Evolutionary conservation across 148 eudicot genomes (phyloP).

Genomic region (Fagopyrum tataricum): DNA sequence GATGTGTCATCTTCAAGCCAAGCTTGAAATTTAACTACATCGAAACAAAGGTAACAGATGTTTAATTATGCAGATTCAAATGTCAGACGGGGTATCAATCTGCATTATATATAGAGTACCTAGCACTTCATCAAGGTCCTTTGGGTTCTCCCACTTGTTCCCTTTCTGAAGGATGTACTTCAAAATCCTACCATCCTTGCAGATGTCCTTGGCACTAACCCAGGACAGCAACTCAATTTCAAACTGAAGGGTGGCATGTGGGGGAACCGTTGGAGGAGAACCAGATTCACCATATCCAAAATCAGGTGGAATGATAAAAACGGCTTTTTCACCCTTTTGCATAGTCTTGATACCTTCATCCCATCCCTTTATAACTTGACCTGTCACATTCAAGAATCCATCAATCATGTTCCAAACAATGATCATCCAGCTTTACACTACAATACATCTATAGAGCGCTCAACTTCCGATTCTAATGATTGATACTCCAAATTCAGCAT

Average conservation of each 20-base stretch:
- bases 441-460: neutral
- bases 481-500: neutral
- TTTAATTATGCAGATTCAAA: neutral
- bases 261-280: conserved; percentile 58
- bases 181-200: conserved; percentile 67
- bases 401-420: neutral
- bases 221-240: conserved; percentile 3
- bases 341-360: conserved; percentile 67
- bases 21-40: conserved; percentile 70
- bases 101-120: conserved; percentile 32
- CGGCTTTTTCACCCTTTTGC: conserved; percentile 43
- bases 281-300: conserved; percentile 63
- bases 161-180: conserved; percentile 49
- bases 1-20: conserved; percentile 66
- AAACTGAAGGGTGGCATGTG: conserved; percentile 27
- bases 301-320: conserved; percentile 34
- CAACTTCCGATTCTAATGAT: neutral
- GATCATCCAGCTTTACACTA: neutral
- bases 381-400: neutral
- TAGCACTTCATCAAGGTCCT: conserved; percentile 85
- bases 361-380: conserved; percentile 47
- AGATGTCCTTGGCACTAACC: conserved; percentile 32
- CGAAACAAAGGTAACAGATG: neutral
- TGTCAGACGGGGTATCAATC: neutral
- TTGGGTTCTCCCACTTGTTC: conserved; percentile 83